Conservation (phyloP, 2,329 filamentous ascomycete species). For the Trichoderma sp. region DNA sequence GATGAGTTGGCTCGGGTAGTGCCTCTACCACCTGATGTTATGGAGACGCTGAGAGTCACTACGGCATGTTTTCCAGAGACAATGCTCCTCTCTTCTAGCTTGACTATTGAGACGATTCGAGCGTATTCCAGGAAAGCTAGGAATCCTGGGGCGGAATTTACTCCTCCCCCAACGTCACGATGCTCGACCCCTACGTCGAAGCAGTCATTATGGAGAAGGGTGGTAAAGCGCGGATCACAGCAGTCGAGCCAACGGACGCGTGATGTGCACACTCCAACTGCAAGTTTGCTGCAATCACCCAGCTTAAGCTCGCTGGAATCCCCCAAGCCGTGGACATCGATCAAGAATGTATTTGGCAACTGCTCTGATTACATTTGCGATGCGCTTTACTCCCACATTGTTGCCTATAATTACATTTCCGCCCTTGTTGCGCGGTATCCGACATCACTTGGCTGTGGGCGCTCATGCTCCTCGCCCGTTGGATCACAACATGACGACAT, state of each 20-base stretch:
- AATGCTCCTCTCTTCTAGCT: conserved; percentile 54
- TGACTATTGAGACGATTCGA: conserved; percentile 58
- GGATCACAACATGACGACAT: conserved; percentile 37
- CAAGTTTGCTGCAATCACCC: conserved; percentile 20
- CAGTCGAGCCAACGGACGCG: neutral
- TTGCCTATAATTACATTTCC: conserved; percentile 58
- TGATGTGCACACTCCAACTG: conserved; percentile 8
- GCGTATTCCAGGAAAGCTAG: conserved; percentile 53
- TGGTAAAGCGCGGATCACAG: conserved; percentile 27
- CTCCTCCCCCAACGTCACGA: conserved; percentile 25
- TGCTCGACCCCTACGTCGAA: conserved; percentile 22
- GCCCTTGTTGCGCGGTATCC: conserved; percentile 31
- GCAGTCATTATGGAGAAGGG: conserved; percentile 39
- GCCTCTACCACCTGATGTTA: conserved; percentile 51
- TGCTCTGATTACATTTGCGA: conserved; percentile 57
- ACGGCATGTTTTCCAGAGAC: conserved; percentile 59
- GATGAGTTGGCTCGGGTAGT: conserved; percentile 42
- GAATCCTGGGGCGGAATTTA: conserved; percentile 37
- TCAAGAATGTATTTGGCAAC: conserved; percentile 52
- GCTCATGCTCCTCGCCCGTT: conserved; percentile 22
- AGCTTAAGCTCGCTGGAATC: conserved; percentile 23
- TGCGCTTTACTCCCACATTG: conserved; percentile 57
- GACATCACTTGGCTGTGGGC: conserved; percentile 17
- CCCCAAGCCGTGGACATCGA: conserved; percentile 41
- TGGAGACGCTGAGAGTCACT: conserved; percentile 54